Evolutionary conservation across 371 early-diverging fungal species (phyloP).

Genomic region (Smittium culicis): DNA sequence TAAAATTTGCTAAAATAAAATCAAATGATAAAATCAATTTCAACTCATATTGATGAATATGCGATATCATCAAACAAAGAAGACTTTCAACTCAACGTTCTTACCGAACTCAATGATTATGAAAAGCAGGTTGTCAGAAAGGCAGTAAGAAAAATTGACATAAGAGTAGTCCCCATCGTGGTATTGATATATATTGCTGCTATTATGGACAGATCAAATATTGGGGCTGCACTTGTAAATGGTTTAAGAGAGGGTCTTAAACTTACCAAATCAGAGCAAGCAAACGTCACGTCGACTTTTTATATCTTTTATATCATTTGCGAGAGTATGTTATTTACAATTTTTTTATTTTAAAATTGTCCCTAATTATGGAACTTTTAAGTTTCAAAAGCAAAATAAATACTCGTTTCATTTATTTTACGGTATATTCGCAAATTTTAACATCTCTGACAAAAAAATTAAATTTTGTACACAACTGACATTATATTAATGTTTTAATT

Average conservation of each 20-base stretch:
- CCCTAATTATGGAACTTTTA: too few relatives aligned
- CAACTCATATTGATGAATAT: background rate
- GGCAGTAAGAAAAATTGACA: constrained; percentile 15
- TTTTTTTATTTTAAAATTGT: too few relatives aligned
- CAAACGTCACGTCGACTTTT: constrained; percentile 34
- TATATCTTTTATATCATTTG: constrained; percentile 40
- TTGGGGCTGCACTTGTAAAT: constrained; percentile 36
- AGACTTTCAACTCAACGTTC: background rate
- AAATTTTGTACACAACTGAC: background rate
- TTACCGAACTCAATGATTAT: background rate
- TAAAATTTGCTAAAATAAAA: too few relatives aligned
- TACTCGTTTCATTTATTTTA: too few relatives aligned
- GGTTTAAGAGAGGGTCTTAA: constrained; percentile 28
- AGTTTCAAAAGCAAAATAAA: too few relatives aligned
- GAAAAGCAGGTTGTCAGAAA: constrained; percentile 14
- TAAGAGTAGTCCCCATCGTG: constrained; percentile 21
- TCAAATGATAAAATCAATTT: too few relatives aligned
- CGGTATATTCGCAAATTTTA: too few relatives aligned
- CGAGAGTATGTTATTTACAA: constrained; percentile 27
- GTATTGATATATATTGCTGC: constrained; percentile 24
- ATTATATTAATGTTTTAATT: background rate
- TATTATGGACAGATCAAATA: constrained; percentile 28
- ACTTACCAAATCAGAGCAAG: constrained; percentile 22
- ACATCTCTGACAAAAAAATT: background rate
- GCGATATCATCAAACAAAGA: background rate